Evolutionary conservation across 495 filamentous ascomycete species (phyloP), one percentile per base, ranked within the genome.

Genomic region (Physcia stellaris): DNA sequence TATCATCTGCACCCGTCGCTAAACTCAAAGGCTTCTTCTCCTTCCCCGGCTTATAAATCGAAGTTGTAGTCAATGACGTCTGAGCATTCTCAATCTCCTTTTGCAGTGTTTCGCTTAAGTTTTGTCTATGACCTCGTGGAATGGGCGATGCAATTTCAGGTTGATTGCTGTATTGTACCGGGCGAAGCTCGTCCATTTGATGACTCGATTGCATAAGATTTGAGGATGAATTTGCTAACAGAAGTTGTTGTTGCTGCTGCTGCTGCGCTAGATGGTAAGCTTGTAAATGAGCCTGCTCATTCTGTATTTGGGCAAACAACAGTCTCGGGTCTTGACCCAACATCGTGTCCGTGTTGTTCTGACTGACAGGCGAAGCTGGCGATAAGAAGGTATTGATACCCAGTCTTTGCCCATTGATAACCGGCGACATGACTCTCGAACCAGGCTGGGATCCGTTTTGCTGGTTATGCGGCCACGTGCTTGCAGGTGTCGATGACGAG

Each of bases 61-160:
- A n/a, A n/a, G n/a, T n/a, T n/a, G n/a, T n/a, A n/a, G n/a, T n/a
- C n/a, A n/a, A n/a, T n/a, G n/a, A n/a, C n/a, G n/a, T 64, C 41
- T 92, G 80, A 27, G 62, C 77, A 17, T 66, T 63, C 35, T 92
- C 82, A 31, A 93, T 74, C 45, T 92, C 86, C 50, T 79, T 76
- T 55, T 94, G 84, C 20, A 95, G 64, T 23, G 72, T 82, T 40
- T 75, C 71, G 42, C 76, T 81, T 27, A 79, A 57, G 45, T 82
- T 80, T 34, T 79, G 77, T 26, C 60, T 62, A 44, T 79, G 76
- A 16, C 73, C 69, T 38, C 71, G 70, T 30, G 79, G 78, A 27
- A 69, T 76, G 7, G 79, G 79, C 29, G 73, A 66, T 33, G 71
- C 75, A 51, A 83, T 72, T 29, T 75, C 67, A 23, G 51, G 54